Conservation (phyloP, 208 protist species). For the Sergeia podlipaevii region DNA sequence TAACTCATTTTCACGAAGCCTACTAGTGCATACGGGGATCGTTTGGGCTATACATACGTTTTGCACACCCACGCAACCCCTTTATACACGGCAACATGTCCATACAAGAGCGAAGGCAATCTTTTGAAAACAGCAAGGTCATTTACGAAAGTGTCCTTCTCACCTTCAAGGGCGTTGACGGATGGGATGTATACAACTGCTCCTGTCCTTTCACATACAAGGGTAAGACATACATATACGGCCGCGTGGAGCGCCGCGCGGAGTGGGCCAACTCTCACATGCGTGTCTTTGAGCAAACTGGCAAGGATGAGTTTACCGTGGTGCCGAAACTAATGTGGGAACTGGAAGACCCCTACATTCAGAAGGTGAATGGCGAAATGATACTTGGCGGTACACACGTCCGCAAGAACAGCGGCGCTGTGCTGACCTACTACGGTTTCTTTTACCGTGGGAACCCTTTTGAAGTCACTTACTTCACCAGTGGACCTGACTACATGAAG, state of each 20-base stretch:
- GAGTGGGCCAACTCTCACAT: slow-evolving; percentile 64
- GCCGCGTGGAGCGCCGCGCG: slow-evolving; percentile 41
- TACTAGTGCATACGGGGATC: no score
- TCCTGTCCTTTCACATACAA: no score
- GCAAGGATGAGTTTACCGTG: slow-evolving; percentile 51
- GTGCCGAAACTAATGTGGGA: slow-evolving; percentile 28
- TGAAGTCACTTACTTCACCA: slow-evolving; percentile 44
- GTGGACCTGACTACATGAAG: slow-evolving; percentile 55
- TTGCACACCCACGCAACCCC: no score
- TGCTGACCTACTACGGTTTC: slow-evolving; percentile 43
- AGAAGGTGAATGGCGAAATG: slow-evolving; percentile 34
- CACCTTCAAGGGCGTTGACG: slow-evolving; percentile 3
- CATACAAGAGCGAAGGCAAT: no score
- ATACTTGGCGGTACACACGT: slow-evolving; percentile 52
- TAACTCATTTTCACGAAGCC: no score
- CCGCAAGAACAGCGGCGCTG: slow-evolving; percentile 33
- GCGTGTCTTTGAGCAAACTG: slow-evolving; percentile 44
- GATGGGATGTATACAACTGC: slow-evolving; percentile 6
- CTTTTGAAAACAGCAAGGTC: neutral
- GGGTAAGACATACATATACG: slow-evolving; percentile 29
- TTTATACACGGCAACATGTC: no score
- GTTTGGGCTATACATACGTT: no score
- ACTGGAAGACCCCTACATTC: slow-evolving; percentile 48
- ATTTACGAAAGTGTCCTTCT: slow-evolving; percentile 10
- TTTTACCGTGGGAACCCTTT: slow-evolving; percentile 40